Evolutionary conservation across 768 basidiomycete genomes (phyloP), one percentile per base, ranked within the genome.

Genomic region (Russula olivacea): DNA sequence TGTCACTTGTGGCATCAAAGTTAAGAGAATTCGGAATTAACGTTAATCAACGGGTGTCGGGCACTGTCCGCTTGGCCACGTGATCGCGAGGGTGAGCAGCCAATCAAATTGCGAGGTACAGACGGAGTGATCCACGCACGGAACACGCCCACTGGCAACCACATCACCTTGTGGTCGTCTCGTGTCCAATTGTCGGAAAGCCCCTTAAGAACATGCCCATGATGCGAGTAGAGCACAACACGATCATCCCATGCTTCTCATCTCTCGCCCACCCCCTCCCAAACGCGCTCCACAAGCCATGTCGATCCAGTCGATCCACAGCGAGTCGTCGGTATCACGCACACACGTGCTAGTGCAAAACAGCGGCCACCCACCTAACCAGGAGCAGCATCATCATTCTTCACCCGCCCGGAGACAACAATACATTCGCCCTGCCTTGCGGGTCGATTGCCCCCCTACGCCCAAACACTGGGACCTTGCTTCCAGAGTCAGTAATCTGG

Each of bases 201-300:
- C 49, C 61, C 45, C n/a, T 62, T 62, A 59, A 58, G 51, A 58
- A 47, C 56, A 58, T 47, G 55, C 34, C 51, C 25, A 38, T 15
- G 43, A 63, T 53, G 43, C n/a, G n/a, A 12, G 8, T 1, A n/a
- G 58, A 53, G 3, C 2, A 23, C 21, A 15, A 17, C 32, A 11
- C 23, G 23, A 55, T 21, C 11, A 38, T 6, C 57, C 34, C 47
- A 58, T 55, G 53, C 17, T 43, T 34, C 41, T 21, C 30, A 56
- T 56, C 19, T 30, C n/a, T 21, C 55, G 19, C 11, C 28, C 41
- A 30, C 17, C 55, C 41, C 19, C 55, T 30, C 36, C 21, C 21
- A 52, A 51, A 21, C 25, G 25, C 58, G 3, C 36, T 52, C 49
- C 25, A 53, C 56, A 47, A 30, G 45, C 30, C 51, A 58, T 57